Evolutionary conservation across 352 stramenopile species (phyloP), one percentile per base, ranked within the genome.

Genomic region (Thalassiosira exigua): DNA sequence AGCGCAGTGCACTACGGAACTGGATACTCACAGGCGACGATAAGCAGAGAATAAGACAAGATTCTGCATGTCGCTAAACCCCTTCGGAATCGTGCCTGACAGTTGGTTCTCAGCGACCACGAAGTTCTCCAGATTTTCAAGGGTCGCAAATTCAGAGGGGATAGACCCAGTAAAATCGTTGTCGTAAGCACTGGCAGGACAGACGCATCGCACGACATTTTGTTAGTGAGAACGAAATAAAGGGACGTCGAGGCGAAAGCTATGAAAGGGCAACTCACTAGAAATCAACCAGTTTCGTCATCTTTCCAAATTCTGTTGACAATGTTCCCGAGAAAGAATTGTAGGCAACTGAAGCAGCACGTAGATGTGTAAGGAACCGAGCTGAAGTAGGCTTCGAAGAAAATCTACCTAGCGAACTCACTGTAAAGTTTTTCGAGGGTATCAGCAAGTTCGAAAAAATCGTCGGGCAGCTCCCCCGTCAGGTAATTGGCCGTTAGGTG

Each of bases 321-420:
- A 92, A 64, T 53, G 75, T 83, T 7, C 86, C 86, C 3, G 79
- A 81, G 57, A 90, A 86, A 21, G 46, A 73, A 73, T 92, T 90
- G 46, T 89, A 86, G n/a, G 76, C 80, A 58, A 92, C 69, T 78
- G 19, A 21, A 27, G 11, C 53, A 29, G 30, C 27, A 22, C 52
- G 60, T 50, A 24, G 26, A 61, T 41, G 61, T 44, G 36, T 29
- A 56, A 67, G 30, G 24, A 27, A 29, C 48, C 17, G 41, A 33
- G 4, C 32, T 2, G 39, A 64, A 36, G 42, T 1, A 50, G 39
- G 44, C n/a, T n/a, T n/a, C n/a, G n/a, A n/a, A n/a, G n/a, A n/a
- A n/a, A n/a, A n/a, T n/a, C n/a, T n/a, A n/a, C n/a, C n/a, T n/a
- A n/a, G n/a, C n/a, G 21, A 33, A 81, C 61, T 74, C 52, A 75